Evolutionary conservation across 441 rosid species (phyloP).

Genomic region (Metrosideros polymorpha): DNA sequence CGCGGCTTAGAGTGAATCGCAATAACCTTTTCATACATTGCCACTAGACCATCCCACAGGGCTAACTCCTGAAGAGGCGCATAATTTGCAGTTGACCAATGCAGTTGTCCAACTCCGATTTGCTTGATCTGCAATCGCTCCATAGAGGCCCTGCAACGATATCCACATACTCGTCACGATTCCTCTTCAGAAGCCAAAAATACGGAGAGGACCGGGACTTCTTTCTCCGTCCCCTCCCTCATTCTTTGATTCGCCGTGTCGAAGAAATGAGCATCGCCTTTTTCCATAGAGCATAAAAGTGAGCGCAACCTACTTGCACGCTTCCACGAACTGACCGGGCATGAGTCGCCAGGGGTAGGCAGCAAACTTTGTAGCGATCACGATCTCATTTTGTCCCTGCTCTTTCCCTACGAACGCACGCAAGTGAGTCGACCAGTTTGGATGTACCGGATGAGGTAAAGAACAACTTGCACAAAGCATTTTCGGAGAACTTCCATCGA

Average conservation of each 20-base stretch:
- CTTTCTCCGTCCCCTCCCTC: not conserved
- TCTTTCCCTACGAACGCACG: conserved; percentile 22
- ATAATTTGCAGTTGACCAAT: conserved; percentile 93
- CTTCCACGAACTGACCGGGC: conserved; percentile 80
- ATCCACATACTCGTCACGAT: not conserved
- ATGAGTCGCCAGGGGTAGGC: conserved; percentile 94
- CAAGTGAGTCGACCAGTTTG: not conserved
- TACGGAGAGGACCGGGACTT: not conserved
- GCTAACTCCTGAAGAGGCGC: conserved; percentile 72
- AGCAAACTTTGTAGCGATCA: conserved; percentile 86
- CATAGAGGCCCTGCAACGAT: conserved; percentile 53
- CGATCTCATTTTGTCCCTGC: conserved; percentile 35
- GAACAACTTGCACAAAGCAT: not conserved
- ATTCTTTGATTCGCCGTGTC: not conserved
- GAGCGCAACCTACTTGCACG: conserved; percentile 56
- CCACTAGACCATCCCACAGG: conserved; percentile 88
- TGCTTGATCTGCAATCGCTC: conserved; percentile 68
- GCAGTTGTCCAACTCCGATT: conserved; percentile 86
- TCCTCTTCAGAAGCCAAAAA: not conserved
- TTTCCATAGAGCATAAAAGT: not conserved
- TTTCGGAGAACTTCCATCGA: not conserved
- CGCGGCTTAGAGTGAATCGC: not conserved
- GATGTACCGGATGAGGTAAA: not conserved
- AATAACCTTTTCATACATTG: conserved; percentile 90
- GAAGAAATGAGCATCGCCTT: not conserved